Base-by-base conservation (phyloP, 2,329 filamentous ascomycete species). In the Colletotrichum kahawae region DNA sequence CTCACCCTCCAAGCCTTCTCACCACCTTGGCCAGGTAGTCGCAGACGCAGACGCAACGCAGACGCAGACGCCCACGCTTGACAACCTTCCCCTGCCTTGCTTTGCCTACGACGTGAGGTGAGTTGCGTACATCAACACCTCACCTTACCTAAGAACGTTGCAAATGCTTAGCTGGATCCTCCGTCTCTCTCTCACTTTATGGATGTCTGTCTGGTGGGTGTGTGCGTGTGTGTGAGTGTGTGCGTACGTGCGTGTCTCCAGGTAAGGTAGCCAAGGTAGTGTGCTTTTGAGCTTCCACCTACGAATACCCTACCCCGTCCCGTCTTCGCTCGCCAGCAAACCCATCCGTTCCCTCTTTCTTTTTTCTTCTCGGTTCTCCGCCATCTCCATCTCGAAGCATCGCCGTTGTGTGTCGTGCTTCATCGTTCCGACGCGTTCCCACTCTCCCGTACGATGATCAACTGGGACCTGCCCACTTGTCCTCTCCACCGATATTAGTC, bases 381-480 rank as follows among this genome's bases (percentile, higher is more conserved):
- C 48, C 34, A 48, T 68, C 29, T 14, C 59, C 59, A 27, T 69
- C 16, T 64, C 48, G 21, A 13, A 29, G 21, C 48, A 74, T 59
- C 31, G 18, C 64, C 63, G 18, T 68, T 73, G 63, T 73, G 43
- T 51, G 18, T 68, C 67, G 63, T 73, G 43, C 57, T 62, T 72
- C 60, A 68, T 54, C 34, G 56, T 69, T 31, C 68, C 56, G 62
- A 36, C 18, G 33, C 24, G 64, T 72, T 72, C 72, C 69, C 64
- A 64, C 65, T 67, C 57, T 59, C 57, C 69, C 63, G 56, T 71
- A 72, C 64, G 63, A 65, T 69, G 43, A 65, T 70, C 36, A 59
- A 69, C 64, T 75, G 48, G 64, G 64, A 67, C 73, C 73, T 69
- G 64, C 33, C 69, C 70, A 74, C 73, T 70, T 62, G 43, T 57